phyloP scores from a whole-genome alignment of 345 rosid genomes.

The Adansonia digitata region DNA sequence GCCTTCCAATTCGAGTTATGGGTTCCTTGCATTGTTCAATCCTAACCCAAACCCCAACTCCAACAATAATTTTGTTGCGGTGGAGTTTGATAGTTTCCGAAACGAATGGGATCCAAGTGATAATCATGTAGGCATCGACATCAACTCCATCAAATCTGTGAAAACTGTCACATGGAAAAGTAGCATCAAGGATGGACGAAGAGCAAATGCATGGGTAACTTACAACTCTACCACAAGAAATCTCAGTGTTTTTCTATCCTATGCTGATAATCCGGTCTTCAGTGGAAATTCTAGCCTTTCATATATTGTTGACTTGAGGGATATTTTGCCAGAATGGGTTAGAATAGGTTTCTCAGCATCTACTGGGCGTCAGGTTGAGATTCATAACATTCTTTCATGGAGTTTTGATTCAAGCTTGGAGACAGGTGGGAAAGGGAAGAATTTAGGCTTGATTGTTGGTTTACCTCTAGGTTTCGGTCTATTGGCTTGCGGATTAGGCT shows the following conservation, averaged over 20 bases:
- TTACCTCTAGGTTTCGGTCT: slow-evolving; percentile 15
- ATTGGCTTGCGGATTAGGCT: slow-evolving; percentile 15
- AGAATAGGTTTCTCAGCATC: slow-evolving; percentile 51
- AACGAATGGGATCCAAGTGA: slow-evolving; percentile 38
- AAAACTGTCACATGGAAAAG: slow-evolving; percentile 28
- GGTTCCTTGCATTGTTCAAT: slow-evolving; percentile 39
- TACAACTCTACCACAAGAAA: slow-evolving; percentile 43
- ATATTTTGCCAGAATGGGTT: slow-evolving; percentile 34
- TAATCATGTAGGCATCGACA: slow-evolving; percentile 52
- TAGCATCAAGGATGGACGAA: slow-evolving; percentile 30
- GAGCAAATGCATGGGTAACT: slow-evolving; percentile 45
- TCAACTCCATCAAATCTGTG: slow-evolving; percentile 40
- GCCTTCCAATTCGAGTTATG: slow-evolving; percentile 37
- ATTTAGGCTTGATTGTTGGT: slow-evolving; percentile 17
- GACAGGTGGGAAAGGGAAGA: background rate
- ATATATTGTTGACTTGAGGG: slow-evolving; percentile 28
- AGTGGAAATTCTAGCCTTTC: slow-evolving; percentile 32
- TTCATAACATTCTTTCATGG: slow-evolving; percentile 35
- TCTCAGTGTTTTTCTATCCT: slow-evolving; percentile 44
- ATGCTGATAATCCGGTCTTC: slow-evolving; percentile 28
- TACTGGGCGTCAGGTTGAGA: slow-evolving; percentile 32
- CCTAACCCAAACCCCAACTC: background rate
- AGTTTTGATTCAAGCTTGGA: slow-evolving; percentile 32
- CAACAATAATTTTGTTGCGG: slow-evolving; percentile 19
- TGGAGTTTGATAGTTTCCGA: slow-evolving; percentile 42